Evolutionary conservation across 257 asterid genomes (phyloP), one percentile per base, ranked within the genome.

Genomic region (Gynochthodes officinalis): DNA sequence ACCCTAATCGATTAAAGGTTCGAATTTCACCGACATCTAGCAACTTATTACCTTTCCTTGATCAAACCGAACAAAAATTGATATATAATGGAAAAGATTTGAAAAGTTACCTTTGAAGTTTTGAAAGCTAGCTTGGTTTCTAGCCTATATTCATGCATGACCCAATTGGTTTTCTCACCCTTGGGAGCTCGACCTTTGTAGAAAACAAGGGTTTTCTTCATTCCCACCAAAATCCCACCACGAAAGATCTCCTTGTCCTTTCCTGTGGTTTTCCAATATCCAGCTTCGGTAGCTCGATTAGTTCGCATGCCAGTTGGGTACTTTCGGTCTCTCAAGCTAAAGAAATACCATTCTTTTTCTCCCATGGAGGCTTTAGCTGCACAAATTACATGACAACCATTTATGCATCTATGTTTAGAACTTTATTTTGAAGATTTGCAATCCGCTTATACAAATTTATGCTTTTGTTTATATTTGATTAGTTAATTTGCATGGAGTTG

Each of bases 151-250:
- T 91, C 97, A 78, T 89, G 97, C 95, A 91, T 91, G 23, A 91
- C 96, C 97, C 97, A 89, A 32, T 91, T 91, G 46, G 96, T 88
- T 33, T 91, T 91, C 54, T 89, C 95, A 30, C 97, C 97, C 75
- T 91, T 91, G 10, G 97, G 97, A 82, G 97, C 97, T 79, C 97
- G 82, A 8, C 97, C 97, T 76, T 75, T 73, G 65, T 91, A 91
- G 82, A 91, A 91, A 5, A 91, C 97, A 0, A 91, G 83, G 48
- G 97, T 91, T 76, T 91, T 91, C 88, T 91, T 91, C 96, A 91
- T 89, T 0, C 97, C 97, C 19, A 89, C 89, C 77, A 89, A 62
- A 5, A 81, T 72, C 1, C 78, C 85, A 0, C 91, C 90, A 2
- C 90, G 79, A 76, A 55, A 86, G 0, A 91, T 88, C 79, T 89